phyloP scores from a whole-genome alignment of 2,329 filamentous ascomycete species.

The Colletotrichum liaoningense region DNA sequence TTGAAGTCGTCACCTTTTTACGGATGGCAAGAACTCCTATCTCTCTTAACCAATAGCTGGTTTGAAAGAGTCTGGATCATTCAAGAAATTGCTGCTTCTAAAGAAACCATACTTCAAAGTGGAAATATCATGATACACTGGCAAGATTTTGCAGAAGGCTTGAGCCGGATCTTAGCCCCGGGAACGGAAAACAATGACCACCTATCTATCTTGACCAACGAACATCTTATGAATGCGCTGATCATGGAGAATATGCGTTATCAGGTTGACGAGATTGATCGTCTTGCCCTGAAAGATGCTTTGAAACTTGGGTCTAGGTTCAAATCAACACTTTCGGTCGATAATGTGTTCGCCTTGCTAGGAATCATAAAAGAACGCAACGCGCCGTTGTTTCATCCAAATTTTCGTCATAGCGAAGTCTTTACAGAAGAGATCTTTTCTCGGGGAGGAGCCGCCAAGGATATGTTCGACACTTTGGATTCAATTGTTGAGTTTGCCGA shows the following conservation, averaged over 20 bases:
- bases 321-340: neutral
- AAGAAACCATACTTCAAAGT: neutral
- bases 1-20: neutral
- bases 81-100: neutral
- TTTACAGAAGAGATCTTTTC: neutral
- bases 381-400: neutral
- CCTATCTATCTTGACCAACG: neutral
- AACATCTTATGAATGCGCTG: neutral
- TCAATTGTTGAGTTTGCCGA: neutral
- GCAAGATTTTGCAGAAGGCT: neutral
- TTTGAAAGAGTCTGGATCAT: neutral
- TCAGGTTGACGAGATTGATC: neutral
- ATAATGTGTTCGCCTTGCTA: neutral
- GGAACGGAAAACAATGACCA: neutral
- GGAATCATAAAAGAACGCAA: neutral
- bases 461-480: neutral
- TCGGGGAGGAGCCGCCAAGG: neutral
- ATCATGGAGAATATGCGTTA: neutral
- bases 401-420: neutral
- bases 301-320: neutral
- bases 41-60: neutral
- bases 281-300: neutral
- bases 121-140: neutral
- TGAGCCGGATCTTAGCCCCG: neutral
- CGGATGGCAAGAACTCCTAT: neutral